Base-by-base conservation (phyloP, 2,329 filamentous ascomycete genomes). In the Beauveria sp. region DNA sequence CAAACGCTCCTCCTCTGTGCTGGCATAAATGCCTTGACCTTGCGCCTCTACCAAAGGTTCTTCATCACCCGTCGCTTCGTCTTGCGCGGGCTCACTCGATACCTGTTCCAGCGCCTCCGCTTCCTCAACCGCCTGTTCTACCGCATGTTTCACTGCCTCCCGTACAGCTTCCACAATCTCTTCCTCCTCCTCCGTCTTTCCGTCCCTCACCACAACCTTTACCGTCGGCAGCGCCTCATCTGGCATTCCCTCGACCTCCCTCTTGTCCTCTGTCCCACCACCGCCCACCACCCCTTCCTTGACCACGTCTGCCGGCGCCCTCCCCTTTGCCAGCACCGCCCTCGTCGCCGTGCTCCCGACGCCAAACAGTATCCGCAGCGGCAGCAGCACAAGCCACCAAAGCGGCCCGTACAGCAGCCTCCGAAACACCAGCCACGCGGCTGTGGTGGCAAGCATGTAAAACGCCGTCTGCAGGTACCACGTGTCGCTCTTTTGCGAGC, bases 401-500 rank as follows among this genome's bases (percentile, higher is more conserved):
- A 91, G 74, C 1, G 95, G 95, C 0, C 95, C 93, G 77, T 96
- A 99, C 8, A 99, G 71, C 46, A 93, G 79, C 50, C 95, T 80
- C 30, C 95, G 81, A 70, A 96, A 97, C 7, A 96, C 71, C 8
- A 99, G 81, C 95, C 95, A 99, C 34, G 79, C 80, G 47, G 93
- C 86, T 1, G 92, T 97, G 6, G 77, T 83, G 24, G 89, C 70
- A 18, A 98, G 82, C 67, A 97, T 81, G 71, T 93, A 96, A 66
- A 98, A 86, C 2, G 93, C 86, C 43, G 90, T 96, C 75, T 95
- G 89, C 40, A 99, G 83, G 72, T 99, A 99, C 95, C 95, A 99
- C 2, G 93, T 97, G 72, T 99, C 95, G 66, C 89, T 95, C 80
- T 99, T 99, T 71, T 96, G 91, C 65, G 90, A 95, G 64, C 86